Evolutionary conservation across 1,284 basidiomycete genomes (phyloP), one percentile per base, ranked within the genome.

Genomic region (Pascua sp.): DNA sequence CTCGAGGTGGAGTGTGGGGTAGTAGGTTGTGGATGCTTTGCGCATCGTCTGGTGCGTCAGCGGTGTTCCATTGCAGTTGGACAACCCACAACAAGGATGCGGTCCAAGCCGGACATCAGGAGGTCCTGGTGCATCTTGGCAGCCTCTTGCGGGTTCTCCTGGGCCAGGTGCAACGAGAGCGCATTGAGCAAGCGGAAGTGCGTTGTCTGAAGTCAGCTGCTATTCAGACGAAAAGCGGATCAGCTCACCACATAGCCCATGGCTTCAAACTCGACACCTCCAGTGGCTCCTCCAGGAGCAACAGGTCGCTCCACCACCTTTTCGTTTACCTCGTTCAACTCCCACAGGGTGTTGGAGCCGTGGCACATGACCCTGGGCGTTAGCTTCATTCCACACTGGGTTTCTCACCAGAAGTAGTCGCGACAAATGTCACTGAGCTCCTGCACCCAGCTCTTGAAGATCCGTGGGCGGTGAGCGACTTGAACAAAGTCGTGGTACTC

Each of bases 231-330:
- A 11, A 4, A 5, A 7, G n/a, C 1, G 18, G 7, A 16, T 38
- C 11, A 42, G 79, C 88, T 66, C 70, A 94, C 92, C 66, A 95
- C 85, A 75, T 98, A 98, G 13, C 83, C 84, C 87, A 98, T 96
- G 0, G 95, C 95, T 76, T 98, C 95, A 71, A 88, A 94, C 73
- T 98, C 95, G 11, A 98, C 96, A 11, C 96, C 95, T 9, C 95
- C 96, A 0, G 96, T 98, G 85, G 98, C 97, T 8, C 95, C 95
- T 8, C 92, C 91, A 0, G 96, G 95, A 4, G 96, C 95, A 41
- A 90, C 84, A 4, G 95, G 96, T 67, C 87, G 89, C 76, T 93
- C 91, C 5, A 94, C 90, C 55, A 84, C 84, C 2, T 80, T 83
- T 70, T 91, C 87, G 67, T 97, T 89, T 0, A 90, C 86, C 65